phyloP scores from a whole-genome alignment of 108 stramenopile genomes.

The Fistulifera solaris region DNA sequence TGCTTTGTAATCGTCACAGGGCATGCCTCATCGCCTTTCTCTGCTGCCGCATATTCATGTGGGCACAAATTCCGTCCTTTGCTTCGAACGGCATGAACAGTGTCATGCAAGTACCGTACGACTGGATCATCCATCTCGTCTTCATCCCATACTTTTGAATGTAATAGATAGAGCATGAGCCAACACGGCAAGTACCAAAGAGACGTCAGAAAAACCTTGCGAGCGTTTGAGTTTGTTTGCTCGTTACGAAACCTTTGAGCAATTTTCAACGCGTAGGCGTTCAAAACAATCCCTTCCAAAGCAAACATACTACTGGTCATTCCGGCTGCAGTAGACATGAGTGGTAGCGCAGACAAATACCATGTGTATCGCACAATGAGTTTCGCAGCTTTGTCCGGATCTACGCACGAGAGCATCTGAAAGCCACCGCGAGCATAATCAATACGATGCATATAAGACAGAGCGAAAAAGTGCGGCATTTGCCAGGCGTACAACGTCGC shows the following conservation, averaged over 20 bases:
- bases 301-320: conserved; percentile 95
- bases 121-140: conserved; percentile 31
- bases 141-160: conserved; percentile 80
- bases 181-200: conserved; percentile 95
- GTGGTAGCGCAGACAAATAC: conserved; percentile 81
- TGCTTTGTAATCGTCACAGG: conserved; percentile 18
- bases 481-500: conserved; percentile 94
- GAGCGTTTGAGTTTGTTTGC: conserved; percentile 86
- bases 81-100: conserved; percentile 51
- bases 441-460: conserved; percentile 88
- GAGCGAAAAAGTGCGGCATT: conserved; percentile 98
- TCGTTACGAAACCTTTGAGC: conserved; percentile 77
- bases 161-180: conserved; percentile 88
- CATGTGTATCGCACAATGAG: conserved; percentile 77
- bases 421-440: conserved; percentile 81
- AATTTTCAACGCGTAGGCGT: conserved; percentile 71
- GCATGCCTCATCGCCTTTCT: conserved; percentile 20
- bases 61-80: conserved; percentile 70
- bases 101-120: conserved; percentile 22
- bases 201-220: conserved; percentile 88
- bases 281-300: conserved; percentile 82
- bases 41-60: conserved; percentile 42
- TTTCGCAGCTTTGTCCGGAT: conserved; percentile 67
- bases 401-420: conserved; percentile 52
- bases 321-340: conserved; percentile 64